Base-by-base conservation (phyloP, 768 basidiomycete species). In the Lyophyllum decastes region DNA sequence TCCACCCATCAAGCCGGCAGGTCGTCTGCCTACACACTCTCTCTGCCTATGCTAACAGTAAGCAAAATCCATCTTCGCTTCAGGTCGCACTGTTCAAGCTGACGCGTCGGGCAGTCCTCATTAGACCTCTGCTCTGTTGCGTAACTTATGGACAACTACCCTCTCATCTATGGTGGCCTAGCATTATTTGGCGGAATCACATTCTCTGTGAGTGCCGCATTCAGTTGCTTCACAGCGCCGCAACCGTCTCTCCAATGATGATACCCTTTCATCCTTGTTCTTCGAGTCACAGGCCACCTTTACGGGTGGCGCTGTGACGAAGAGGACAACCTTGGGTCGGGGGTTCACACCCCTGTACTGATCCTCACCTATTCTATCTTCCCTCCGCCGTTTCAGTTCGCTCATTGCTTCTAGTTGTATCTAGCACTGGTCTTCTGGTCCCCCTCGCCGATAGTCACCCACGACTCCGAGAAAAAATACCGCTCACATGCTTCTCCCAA, bases 181-280 rank as follows among this genome's bases (percentile, higher is more conserved):
- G 65, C 70, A 49, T 45, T 76, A 21, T 59, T 73, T 16, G 65
- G 63, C 21, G 72, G 70, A 26, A 68, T 69, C 55, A 50, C 77
- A 24, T 55, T 72, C 47, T 64, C 72, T 67, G 79, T 81, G 66
- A 76, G 79, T 75, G 38, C 64, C 35, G 21, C 0, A 30, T 49
- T 14, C 10, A 21, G n/a, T 24, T 49, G 9, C 40, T 24, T n/a
- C 50, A 48, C 17, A 25, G 27, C 21, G 25, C 11, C 24, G 41
- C 14, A 8, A 24, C 26, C 41, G 24, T 30, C 27, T 17, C 49
- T 58, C 44, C 17, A 21, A 66, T 73, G 90, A 90, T 90, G 87
- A 76, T 63, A 76, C 78, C 76, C 55, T 71, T 83, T 90, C 91
- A 93, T 93, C 90, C 90, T 93, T 93, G 90, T 93, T 92, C 90